Evolutionary conservation across 2,329 filamentous ascomycete species (phyloP).

Genomic region (Pseudofabraea citricarpa): DNA sequence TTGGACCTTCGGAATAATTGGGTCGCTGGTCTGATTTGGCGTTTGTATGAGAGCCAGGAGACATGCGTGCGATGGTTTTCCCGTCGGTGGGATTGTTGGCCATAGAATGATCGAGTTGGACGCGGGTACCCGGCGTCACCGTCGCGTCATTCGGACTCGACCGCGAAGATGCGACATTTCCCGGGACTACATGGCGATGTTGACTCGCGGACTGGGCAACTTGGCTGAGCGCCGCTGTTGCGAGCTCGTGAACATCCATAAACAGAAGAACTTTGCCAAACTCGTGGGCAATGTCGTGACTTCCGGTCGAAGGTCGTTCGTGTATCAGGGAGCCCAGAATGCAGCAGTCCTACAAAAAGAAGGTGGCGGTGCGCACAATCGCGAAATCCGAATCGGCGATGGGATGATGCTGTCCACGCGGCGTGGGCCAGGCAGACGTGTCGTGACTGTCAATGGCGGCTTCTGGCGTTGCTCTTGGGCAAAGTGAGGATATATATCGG

Average conservation of each 20-base stretch:
- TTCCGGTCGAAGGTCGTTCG: neutral
- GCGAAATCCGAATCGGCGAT: too few species aligned
- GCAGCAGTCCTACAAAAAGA: neutral
- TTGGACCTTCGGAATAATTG: constrained; percentile 6
- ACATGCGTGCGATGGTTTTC: too few species aligned
- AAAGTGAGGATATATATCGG: neutral
- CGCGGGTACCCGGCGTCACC: constrained; percentile 23
- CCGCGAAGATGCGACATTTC: constrained; percentile 13
- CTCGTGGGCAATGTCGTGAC: neutral
- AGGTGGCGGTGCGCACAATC: constrained; percentile 2
- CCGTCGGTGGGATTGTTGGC: constrained; percentile 17
- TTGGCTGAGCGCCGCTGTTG: constrained; percentile 22
- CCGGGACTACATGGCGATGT: constrained; percentile 9
- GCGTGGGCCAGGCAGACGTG: neutral
- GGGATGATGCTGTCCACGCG: neutral
- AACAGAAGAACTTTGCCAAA: neutral
- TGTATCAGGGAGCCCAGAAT: neutral
- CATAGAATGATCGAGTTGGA: constrained; percentile 11
- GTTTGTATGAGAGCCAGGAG: too few species aligned
- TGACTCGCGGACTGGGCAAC: constrained; percentile 15
- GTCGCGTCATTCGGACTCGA: constrained; percentile 15
- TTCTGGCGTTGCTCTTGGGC: neutral
- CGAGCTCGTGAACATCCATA: constrained; percentile 23
- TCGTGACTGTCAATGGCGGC: neutral
- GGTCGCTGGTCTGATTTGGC: constrained; percentile 6